Evolutionary conservation across 2,329 filamentous ascomycete genomes (phyloP), one percentile per base, ranked within the genome.

Genomic region (Rhynchosporium secalis): DNA sequence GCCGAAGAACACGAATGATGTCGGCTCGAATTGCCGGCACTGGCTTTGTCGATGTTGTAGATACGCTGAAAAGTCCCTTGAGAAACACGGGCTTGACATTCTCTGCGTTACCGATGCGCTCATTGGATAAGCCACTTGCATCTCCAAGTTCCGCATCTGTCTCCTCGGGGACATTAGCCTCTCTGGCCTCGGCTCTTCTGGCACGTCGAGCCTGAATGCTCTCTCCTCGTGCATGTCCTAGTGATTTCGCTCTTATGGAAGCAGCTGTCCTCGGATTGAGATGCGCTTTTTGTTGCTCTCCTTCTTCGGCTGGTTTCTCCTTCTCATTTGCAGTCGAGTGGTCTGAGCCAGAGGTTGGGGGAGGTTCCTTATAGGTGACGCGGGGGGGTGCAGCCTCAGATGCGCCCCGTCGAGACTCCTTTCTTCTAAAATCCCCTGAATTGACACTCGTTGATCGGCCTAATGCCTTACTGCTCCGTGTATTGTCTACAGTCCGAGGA

Each of bases 51-150:
- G 92, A 97, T 6, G 95, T 99, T 0, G 95, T 99, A 3, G 92
- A 96, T 59, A 98, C 95, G 71, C 94, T 98, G 78, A 99, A 98
- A 20, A 99, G 82, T 4, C 95, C 95, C 76, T 98, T 99, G 62
- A 99, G 84, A 75, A 90, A 98, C 3, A 98, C 95, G 0, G 95
- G 95, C 75, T 96, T 97, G 58, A 94, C 88, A 64, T 94, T 85
- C 68, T 96, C 92, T 4, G 89, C 87, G 68, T 85, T 86, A 65
- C 86, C 83, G 9, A 88, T 75, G 29, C 83, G 78, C 46, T 88
- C 86, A 1, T 82, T 85, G 8, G 86, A 88, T 33, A 81, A 76
- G 3, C 84, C 83, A 62, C 84, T 87, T 40, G 80, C 80, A 62
- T 86, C 83, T 20, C 83, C 85, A 31, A 91, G 78, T 62, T 97